phyloP scores from a whole-genome alignment of 331 rosid species.

The Pyrus hybrid region DNA sequence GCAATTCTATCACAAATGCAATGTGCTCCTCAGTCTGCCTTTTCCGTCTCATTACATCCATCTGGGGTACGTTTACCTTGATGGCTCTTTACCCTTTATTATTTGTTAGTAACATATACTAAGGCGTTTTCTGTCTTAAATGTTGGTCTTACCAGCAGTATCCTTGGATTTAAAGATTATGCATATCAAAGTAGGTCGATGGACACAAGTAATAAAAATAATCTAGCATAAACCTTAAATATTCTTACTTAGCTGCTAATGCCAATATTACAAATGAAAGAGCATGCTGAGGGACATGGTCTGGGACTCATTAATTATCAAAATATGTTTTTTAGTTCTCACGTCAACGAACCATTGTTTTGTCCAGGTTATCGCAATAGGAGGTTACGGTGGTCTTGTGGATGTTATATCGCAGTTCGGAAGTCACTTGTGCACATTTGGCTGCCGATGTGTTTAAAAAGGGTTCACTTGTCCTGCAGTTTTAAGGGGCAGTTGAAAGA shows the following conservation, averaged over 20 bases:
- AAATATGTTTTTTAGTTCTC: not conserved
- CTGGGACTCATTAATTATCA: not conserved
- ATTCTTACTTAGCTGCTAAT: not conserved
- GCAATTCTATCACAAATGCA: conserved; percentile 74
- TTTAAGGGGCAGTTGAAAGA: not conserved
- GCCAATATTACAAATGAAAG: no score
- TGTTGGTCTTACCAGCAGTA: not conserved
- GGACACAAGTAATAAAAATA: not conserved
- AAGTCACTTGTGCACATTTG: conserved; percentile 87
- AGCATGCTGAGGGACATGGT: no score
- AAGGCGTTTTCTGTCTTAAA: not conserved
- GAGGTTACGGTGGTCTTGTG: conserved; percentile 84
- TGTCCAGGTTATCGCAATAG: conserved; percentile 75
- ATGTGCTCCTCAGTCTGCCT: conserved; percentile 73
- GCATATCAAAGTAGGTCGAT: not conserved
- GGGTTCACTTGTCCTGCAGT: not conserved
- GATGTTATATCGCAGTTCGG: conserved; percentile 90
- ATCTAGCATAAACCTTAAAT: not conserved
- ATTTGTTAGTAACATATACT: not conserved
- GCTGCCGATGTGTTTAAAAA: conserved; percentile 32
- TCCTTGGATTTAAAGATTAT: not conserved
- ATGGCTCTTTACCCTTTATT: not conserved
- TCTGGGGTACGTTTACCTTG: conserved; percentile 53
- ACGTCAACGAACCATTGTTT: conserved; percentile 6
- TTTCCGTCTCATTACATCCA: conserved; percentile 72